Percentiles rank a stretch among this genome's conserved stretches.
Evolutionary conservation across 495 filamentous ascomycete genomes (phyloP).

Genomic region (Penicillium waksmanii): DNA sequence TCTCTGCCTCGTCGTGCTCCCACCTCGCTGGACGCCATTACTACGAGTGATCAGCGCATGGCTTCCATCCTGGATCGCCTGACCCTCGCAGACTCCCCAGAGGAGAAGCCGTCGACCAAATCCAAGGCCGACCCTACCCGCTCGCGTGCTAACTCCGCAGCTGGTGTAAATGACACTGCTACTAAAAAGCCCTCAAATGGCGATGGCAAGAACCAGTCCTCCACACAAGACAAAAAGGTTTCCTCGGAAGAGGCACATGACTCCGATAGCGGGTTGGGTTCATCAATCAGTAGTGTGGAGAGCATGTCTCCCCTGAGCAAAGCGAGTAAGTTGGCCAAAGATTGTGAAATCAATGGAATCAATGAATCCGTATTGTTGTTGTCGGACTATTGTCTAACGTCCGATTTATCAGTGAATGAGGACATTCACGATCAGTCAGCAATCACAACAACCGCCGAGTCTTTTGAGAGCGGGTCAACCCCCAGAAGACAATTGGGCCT

Average conservation of each 20-base stretch:
- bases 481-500: constrained; percentile 50
- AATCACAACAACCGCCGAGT: constrained; percentile 47
- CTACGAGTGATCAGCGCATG: constrained; percentile 53
- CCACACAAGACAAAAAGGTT: constrained; percentile 20
- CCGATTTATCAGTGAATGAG: constrained; percentile 28
- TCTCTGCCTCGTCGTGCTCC: constrained; percentile 54
- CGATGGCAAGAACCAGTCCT: constrained; percentile 1
- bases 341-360: background rate
- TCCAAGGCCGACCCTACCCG: background rate
- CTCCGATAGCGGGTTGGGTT: constrained; percentile 60
- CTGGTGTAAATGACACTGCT: background rate
- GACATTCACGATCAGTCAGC: constrained; percentile 40
- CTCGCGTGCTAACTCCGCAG: background rate
- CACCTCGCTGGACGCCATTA: constrained; percentile 53
- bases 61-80: constrained; percentile 47
- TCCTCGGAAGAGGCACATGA: constrained; percentile 40
- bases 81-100: constrained; percentile 41
- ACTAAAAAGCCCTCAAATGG: constrained; percentile 4
- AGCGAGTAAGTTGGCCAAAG: constrained; percentile 6
- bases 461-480: constrained; percentile 27
- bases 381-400: background rate
- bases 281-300: constrained; percentile 50
- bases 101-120: constrained; percentile 16
- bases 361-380: too few relatives aligned
- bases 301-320: constrained; percentile 15